phyloP scores from a whole-genome alignment of 164 flowering plant species.

The Saururus chinensis region DNA sequence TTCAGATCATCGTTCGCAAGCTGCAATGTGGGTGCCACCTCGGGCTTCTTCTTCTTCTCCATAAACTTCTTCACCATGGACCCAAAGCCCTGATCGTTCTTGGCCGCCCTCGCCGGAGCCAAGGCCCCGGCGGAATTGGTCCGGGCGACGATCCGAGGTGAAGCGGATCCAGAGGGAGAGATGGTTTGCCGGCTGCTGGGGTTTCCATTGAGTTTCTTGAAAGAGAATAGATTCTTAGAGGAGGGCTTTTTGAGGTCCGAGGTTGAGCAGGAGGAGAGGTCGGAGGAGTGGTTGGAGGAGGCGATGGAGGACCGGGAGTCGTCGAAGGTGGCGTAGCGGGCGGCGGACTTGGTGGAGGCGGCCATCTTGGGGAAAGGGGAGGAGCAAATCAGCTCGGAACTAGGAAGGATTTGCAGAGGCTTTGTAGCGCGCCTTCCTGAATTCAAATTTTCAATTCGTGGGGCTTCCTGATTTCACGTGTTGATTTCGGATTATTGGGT shows the following conservation, averaged over 20 bases:
- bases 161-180: conserved; percentile 2
- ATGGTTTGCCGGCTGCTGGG: conserved; percentile 7
- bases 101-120: conserved; percentile 7
- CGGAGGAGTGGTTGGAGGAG: conserved; percentile 39
- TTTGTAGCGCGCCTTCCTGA: too few species aligned
- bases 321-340: conserved; percentile 22
- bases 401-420: too few species aligned
- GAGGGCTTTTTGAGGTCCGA: conserved; percentile 15
- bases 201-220: conserved; percentile 13
- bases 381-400: too few species aligned
- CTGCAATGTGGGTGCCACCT: conserved; percentile 32
- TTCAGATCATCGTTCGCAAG: conserved; percentile 60
- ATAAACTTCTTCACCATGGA: conserved; percentile 72
- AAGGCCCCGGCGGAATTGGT: conserved; percentile 21
- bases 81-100: conserved; percentile 35
- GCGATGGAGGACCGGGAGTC: conserved; percentile 52
- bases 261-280: conserved; percentile 51
- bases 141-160: conserved; percentile 31
- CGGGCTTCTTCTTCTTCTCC: conserved; percentile 39
- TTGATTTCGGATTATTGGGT: too few species aligned
- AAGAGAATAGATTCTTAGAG: conserved; percentile 7
- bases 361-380: neutral
- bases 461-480: too few species aligned
- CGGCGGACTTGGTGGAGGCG: neutral
- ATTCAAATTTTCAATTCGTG: too few species aligned